phyloP scores from a whole-genome alignment of 1,284 basidiomycete species.

The Marasmius sp. region DNA sequence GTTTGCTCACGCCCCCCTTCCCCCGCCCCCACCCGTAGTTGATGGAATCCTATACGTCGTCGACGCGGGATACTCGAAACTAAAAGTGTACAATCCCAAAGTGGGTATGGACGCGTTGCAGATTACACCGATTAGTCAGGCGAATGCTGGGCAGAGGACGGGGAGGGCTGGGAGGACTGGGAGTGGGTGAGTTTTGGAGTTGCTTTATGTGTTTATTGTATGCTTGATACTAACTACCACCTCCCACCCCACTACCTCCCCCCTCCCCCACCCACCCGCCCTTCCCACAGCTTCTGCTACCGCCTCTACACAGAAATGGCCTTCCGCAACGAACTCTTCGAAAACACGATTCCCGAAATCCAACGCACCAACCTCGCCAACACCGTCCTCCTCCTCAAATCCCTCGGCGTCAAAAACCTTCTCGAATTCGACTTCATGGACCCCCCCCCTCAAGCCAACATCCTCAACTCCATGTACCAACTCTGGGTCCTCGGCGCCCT shows the following conservation, averaged over 20 bases:
- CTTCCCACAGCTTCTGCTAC: too few relatives aligned
- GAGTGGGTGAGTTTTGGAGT: constrained; percentile 63
- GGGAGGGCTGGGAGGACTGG: constrained; percentile 97
- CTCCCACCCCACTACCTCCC: too few relatives aligned
- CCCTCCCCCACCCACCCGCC: constrained; percentile 10
- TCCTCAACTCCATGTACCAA: constrained; percentile 98
- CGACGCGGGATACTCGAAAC: constrained; percentile 94
- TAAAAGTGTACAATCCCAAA: constrained; percentile 99
- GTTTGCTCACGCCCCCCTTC: too few relatives aligned
- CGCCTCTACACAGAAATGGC: constrained; percentile 88
- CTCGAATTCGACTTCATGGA: constrained; percentile 99
- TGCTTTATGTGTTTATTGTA: background rate
- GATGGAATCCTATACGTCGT: constrained; percentile 98
- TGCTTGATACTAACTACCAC: too few relatives aligned
- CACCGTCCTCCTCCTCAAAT: constrained; percentile 92
- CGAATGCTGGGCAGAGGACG: constrained; percentile 93
- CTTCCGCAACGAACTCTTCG: constrained; percentile 86
- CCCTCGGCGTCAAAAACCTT: constrained; percentile 94
- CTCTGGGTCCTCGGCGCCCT: constrained; percentile 98
- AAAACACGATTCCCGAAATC: constrained; percentile 97
- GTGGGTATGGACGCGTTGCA: constrained; percentile 99
- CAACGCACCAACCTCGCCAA: constrained; percentile 97
- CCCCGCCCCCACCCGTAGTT: too few relatives aligned
- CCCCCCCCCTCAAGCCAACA: constrained; percentile 92
- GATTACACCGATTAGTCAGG: constrained; percentile 98